These are phyloP conservation scores for Hymenoscyphus repandus DNA, from an alignment of 2,329 filamentous ascomycete genomes.

Conservation along the genomic window DNA sequence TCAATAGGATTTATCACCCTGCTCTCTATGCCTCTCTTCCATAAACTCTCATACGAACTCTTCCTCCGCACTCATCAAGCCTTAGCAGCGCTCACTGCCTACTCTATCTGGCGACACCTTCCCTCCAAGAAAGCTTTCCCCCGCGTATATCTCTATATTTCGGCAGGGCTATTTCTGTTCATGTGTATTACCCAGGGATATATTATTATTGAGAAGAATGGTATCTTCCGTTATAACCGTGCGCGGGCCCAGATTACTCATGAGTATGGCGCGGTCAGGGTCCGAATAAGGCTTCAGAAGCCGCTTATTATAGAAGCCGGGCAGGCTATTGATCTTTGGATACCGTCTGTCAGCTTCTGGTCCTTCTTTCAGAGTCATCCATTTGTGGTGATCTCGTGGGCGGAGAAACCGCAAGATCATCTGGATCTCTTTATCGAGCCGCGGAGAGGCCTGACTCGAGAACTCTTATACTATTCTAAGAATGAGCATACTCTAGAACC, in stretches of 20 bases:
- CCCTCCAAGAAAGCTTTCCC: constrained; percentile 9
- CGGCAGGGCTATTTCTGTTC: constrained; percentile 2
- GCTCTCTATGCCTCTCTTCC: constrained; percentile 13
- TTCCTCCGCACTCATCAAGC: constrained; percentile 15
- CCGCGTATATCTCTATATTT: constrained; percentile 17
- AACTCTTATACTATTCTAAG: constrained; percentile 20
- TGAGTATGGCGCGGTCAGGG: constrained; percentile 2
- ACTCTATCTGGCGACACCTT: constrained; percentile 16
- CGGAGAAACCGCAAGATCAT: constrained; percentile 10
- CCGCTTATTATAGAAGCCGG: constrained; percentile 14
- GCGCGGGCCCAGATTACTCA: constrained; percentile 6
- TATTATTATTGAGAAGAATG: constrained; percentile 17
- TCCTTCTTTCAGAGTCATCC: constrained; percentile 26
- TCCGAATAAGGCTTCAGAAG: constrained; percentile 15
- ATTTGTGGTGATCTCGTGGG: constrained; percentile 29
- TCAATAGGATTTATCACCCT: constrained; percentile 14
- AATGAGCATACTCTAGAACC: constrained; percentile 7
- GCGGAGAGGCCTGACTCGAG: constrained; percentile 25
- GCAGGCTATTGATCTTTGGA: constrained; percentile 18
- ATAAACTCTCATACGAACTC: constrained; percentile 15
- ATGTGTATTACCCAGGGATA: background rate
- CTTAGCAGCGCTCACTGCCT: constrained; percentile 9
- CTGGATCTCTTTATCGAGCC: constrained; percentile 32
- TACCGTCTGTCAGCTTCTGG: constrained; percentile 17
- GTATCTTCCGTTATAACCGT: background rate